Evolutionary conservation across 306 rosid species (phyloP), one percentile per base, ranked within the genome.

Genomic region (Prunus mume): DNA sequence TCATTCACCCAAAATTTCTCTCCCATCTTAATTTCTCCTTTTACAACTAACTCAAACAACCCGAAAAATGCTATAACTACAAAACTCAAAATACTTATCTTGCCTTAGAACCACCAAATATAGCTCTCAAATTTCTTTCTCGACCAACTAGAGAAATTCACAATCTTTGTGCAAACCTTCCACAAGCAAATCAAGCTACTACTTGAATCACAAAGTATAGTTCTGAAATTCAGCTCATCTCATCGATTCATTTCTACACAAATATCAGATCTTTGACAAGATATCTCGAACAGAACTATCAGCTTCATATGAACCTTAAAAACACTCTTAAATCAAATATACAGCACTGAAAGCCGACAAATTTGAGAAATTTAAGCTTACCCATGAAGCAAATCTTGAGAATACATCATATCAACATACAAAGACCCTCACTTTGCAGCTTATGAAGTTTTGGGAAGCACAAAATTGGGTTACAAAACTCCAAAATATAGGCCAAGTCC

Each of bases 1-100:
- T 90, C 91, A 12, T 78, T 89, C 85, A 62, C 83, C 91, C 91
- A 95, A 75, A 95, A 88, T 46, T 84, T 92, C 69, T 87, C 97
- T 76, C 79, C 83, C 86, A 87, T 89, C 81, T 75, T 62, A 74
- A 19, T 9, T 76, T 66, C 69, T 76, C 77, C 71, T 81, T 7
- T 64, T 34, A 71, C 79, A 49, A 83, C 47, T 71, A 60, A 32
- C 72, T 69, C 84, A 83, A 41, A 9, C 38, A 63, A 63, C 74
- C 27, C 46, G 6, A 30, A 49, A 77, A 77, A 63, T 72, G 13
- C 83, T 47, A 72, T 61, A 69, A 43, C 62, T 62, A 20, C 34
- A 54, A 62, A 74, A 46, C 49, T 47, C 71, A 45, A 72, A 13
- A 49, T 20, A 68, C 2, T 51, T n/a, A 76, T 18, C 74, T 43